phyloP scores from a whole-genome alignment of 1,284 basidiomycete genomes.

The Trametes pubescens region DNA sequence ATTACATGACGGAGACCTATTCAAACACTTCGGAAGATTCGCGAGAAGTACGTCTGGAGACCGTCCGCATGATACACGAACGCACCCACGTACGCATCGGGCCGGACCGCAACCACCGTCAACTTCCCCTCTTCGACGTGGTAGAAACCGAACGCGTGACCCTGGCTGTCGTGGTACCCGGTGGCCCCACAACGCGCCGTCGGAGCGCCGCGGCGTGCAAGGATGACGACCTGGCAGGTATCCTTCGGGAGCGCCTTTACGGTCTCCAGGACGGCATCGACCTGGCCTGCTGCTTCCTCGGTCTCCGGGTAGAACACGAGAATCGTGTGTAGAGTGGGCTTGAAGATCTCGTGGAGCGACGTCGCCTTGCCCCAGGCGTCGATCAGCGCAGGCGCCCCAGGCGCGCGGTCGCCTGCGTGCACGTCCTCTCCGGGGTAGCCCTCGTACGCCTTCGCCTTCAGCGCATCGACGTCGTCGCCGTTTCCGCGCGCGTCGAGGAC shows the following conservation, averaged over 20 bases:
- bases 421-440: constrained; percentile 30
- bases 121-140: constrained; percentile 18
- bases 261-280: constrained; percentile 7
- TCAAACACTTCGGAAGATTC: constrained; percentile 11
- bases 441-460: constrained; percentile 18
- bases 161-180: constrained; percentile 27
- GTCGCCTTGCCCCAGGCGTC: constrained; percentile 24
- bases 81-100: constrained; percentile 40
- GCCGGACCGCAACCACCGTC: constrained; percentile 34
- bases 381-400: constrained; percentile 49
- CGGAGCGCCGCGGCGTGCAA: constrained; percentile 16
- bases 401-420: constrained; percentile 56
- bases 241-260: constrained; percentile 3
- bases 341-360: constrained; percentile 39
- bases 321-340: constrained; percentile 37
- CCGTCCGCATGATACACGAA: constrained; percentile 27
- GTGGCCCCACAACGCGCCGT: neutral
- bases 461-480: constrained; percentile 10
- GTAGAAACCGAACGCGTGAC: constrained; percentile 32
- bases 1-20: neutral
- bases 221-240: constrained; percentile 21
- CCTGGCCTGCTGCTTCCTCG: constrained; percentile 6
- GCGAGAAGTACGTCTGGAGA: constrained; percentile 31
- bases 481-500: constrained; percentile 48
- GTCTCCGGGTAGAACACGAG: constrained; percentile 36